phyloP scores from a whole-genome alignment of 495 filamentous ascomycete species.

The Penicillium bialowiezense region DNA sequence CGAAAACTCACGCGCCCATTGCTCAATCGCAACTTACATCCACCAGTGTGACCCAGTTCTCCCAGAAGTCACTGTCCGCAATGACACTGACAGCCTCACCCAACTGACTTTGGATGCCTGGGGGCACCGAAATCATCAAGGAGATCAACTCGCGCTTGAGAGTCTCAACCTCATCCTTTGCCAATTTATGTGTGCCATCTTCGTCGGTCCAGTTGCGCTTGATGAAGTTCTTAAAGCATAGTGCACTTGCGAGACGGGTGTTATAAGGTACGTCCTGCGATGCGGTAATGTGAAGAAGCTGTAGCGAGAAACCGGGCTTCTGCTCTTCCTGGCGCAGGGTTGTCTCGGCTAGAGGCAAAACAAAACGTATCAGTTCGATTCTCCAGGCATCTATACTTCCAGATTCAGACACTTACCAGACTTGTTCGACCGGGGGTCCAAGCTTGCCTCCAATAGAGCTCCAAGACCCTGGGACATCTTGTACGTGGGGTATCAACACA shows the following conservation, averaged over 20 bases:
- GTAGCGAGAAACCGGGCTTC: slow-evolving; percentile 82
- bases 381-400: neutral
- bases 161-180: slow-evolving; percentile 70
- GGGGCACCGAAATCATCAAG: slow-evolving; percentile 88
- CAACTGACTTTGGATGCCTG: slow-evolving; percentile 85
- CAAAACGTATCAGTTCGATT: slow-evolving; percentile 14
- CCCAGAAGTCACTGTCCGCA: slow-evolving; percentile 96
- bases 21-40: slow-evolving; percentile 48
- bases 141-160: slow-evolving; percentile 95
- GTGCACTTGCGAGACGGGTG: slow-evolving; percentile 81
- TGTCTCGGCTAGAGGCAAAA: slow-evolving; percentile 63
- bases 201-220: slow-evolving; percentile 90
- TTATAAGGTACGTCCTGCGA: slow-evolving; percentile 63
- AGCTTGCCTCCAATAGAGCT: slow-evolving; percentile 75
- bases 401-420: slow-evolving; percentile 60
- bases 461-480: slow-evolving; percentile 76
- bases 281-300: slow-evolving; percentile 83
- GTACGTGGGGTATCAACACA: slow-evolving; percentile 32
- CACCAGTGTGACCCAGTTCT: slow-evolving; percentile 89
- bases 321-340: slow-evolving; percentile 70
- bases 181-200: slow-evolving; percentile 86
- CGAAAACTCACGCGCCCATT: neutral
- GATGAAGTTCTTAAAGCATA: slow-evolving; percentile 99
- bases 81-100: slow-evolving; percentile 96
- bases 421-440: slow-evolving; percentile 81